Conservation (phyloP, 495 filamentous ascomycete genomes). For the Cercophora sp. region DNA sequence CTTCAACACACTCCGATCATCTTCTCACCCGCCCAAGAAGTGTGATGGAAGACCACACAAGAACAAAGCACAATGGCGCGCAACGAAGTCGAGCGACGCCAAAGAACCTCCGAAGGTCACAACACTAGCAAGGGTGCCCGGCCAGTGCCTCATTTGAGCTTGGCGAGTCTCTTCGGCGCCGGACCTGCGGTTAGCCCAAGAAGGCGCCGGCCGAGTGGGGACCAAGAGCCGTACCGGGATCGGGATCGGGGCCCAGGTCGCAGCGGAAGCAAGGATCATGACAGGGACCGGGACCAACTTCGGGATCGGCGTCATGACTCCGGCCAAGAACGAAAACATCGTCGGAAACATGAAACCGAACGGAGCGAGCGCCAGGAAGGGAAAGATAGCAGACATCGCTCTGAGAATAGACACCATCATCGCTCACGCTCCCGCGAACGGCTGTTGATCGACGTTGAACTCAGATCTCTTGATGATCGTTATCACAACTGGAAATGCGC, state of each 20-base stretch:
- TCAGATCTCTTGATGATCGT: constrained; percentile 14
- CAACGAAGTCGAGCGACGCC: constrained; percentile 9
- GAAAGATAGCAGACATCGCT: too few species aligned
- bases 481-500: background rate
- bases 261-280: background rate
- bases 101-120: background rate
- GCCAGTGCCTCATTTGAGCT: background rate
- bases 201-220: background rate
- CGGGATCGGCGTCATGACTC: constrained; percentile 5
- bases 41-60: constrained; percentile 6
- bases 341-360: background rate
- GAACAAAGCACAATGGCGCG: constrained; percentile 1
- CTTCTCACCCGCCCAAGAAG: background rate
- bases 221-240: background rate
- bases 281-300: constrained; percentile 3
- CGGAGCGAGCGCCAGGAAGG: background rate
- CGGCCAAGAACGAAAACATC: background rate
- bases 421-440: background rate
- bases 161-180: constrained; percentile 3
- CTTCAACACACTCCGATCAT: background rate
- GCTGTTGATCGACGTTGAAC: constrained; percentile 12
- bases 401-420: too few species aligned
- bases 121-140: constrained; percentile 8
- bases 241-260: constrained; percentile 4
- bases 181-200: background rate